Base-by-base conservation (phyloP, 2,329 filamentous ascomycete species). In the Fusarium lyarnte region DNA sequence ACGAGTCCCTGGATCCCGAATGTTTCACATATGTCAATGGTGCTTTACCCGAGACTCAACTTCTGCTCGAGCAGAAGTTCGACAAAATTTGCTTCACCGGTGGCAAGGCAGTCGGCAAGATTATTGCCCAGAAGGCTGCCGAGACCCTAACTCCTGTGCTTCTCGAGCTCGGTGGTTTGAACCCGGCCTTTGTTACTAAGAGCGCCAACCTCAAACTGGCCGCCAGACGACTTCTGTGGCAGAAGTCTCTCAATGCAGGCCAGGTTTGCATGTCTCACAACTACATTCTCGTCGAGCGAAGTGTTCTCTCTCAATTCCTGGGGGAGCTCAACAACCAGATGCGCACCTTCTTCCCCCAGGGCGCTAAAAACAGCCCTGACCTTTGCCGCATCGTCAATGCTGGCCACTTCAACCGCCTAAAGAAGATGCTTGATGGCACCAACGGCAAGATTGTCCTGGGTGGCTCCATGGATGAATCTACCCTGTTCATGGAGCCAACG, bases 71-170 rank as follows among this genome's bases (percentile, higher is more conserved):
- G 64, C 90, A 94, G 84, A 95, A 95, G 82, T 99, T 95, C 92
- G 95, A 97, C 84, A 98, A 98, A 88, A 97, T 99, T 78, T 95
- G 96, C 86, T 99, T 97, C 85, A 99, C 96, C 2, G 96, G 96
- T 60, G 91, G 90, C 77, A 87, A 88, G 58, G 84, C 80, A 33
- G 94, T 98, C 23, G 96, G 93, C 78, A 94, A 92, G 79, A 95
- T 98, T 78, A 91, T 98, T 58, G 89, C 94, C 52, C 91, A 95
- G 81, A 97, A 97, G 81, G 96, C 95, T 0, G 95, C 96, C 67
- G 90, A 94, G 79, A 92, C 94, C 41, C 87, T 97, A 69, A 98
- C 96, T 1, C 96, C 96, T 1, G 91, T 97, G 27, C 89, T 91
- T 14, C 90, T 98, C 52, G 96, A 99, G 85, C 89, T 99, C 51